A percentile compares a stretch with the other conserved stretches of the same genome.
Evolutionary conservation across 805 yeast species (phyloP).

Genomic region (Spathaspora hagerdaliae): DNA sequence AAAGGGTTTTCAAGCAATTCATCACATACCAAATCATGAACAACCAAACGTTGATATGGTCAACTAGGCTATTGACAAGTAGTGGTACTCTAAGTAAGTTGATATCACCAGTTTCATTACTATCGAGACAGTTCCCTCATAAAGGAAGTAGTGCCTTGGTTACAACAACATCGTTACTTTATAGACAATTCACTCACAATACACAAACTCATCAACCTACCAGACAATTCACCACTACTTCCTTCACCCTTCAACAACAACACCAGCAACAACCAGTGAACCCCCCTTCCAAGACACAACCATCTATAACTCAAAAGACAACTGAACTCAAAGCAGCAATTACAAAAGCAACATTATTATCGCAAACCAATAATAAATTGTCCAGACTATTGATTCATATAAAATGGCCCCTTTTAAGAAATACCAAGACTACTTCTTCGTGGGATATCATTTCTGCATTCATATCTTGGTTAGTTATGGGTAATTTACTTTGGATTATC

Average conservation of each 20-base stretch:
- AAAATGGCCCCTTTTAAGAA: slow-evolving; percentile 48
- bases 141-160: too few relatives aligned
- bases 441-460: slow-evolving; percentile 52
- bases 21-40: too few relatives aligned
- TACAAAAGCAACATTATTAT: slow-evolving; percentile 24
- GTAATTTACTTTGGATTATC: slow-evolving; percentile 50
- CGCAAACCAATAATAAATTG: slow-evolving; percentile 25
- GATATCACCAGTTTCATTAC: too few relatives aligned
- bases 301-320: background rate
- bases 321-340: background rate
- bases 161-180: too few relatives aligned
- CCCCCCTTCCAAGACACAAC: background rate
- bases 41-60: too few relatives aligned
- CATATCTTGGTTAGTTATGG: slow-evolving; percentile 55
- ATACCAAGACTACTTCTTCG: slow-evolving; percentile 42
- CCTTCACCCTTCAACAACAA: background rate
- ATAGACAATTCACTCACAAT: too few relatives aligned
- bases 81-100: too few relatives aligned
- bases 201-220: too few relatives aligned
- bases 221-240: too few relatives aligned
- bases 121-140: too few relatives aligned
- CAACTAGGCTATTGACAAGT: too few relatives aligned
- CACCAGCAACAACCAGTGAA: background rate
- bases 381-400: slow-evolving; percentile 33
- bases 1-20: too few relatives aligned